These are phyloP conservation scores for Fusarium oxysporum DNA, from an alignment of 2,329 filamentous ascomycete species.

Conservation along the genomic window DNA sequence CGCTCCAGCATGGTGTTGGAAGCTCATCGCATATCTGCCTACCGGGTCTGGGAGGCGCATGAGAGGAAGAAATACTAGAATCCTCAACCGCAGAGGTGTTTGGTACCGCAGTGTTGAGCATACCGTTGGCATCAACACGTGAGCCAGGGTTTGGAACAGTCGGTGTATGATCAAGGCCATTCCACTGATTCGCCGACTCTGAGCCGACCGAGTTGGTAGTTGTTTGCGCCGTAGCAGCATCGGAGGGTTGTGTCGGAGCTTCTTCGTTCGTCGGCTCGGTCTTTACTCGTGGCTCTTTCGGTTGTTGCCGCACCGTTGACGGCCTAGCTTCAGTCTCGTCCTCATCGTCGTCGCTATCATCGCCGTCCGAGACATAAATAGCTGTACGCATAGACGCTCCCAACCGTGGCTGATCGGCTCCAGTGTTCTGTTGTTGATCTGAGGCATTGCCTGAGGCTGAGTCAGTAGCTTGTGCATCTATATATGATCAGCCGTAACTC, in stretches of 20 bases:
- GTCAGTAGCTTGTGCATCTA: no score
- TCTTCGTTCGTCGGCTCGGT: background rate
- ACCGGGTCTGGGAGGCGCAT: accelerated
- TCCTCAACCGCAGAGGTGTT: accelerated
- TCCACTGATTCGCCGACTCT: accelerated
- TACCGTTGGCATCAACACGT: accelerated
- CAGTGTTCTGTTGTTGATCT: no score
- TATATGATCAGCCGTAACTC: no score
- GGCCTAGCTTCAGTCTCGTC: no score
- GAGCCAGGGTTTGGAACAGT: accelerated
- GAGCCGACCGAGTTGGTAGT: accelerated
- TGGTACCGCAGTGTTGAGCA: accelerated
- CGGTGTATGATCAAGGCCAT: background rate
- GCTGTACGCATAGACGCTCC: no score
- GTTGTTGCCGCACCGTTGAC: no score
- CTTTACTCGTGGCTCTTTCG: background rate
- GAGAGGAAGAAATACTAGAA: background rate
- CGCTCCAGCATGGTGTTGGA: accelerated
- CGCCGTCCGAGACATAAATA: no score
- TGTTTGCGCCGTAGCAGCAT: background rate
- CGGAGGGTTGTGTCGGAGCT: background rate
- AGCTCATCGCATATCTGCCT: no score
- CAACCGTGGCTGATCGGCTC: no score
- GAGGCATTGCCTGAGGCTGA: no score
- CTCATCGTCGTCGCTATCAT: no score